These are phyloP conservation scores for Ophiostoma ips DNA, from an alignment of 2,329 filamentous ascomycete genomes.

Conservation along the genomic window DNA sequence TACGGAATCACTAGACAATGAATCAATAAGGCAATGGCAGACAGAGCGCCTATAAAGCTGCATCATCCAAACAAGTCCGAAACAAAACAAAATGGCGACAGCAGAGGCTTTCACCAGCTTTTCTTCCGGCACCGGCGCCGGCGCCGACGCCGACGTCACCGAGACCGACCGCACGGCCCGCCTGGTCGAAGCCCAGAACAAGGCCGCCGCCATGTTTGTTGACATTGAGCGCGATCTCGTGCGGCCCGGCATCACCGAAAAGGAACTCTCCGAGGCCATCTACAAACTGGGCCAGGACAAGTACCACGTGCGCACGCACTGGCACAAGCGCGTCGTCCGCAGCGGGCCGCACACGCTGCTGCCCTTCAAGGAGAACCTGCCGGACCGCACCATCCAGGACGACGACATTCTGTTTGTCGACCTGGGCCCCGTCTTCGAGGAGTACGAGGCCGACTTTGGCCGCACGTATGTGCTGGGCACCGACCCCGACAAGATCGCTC, in stretches of 20 bases:
- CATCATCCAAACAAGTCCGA: too few species aligned
- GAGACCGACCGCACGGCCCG: not conserved
- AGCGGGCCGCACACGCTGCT: constrained; percentile 4
- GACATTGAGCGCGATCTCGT: constrained; percentile 3
- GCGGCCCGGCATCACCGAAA: constrained; percentile 3
- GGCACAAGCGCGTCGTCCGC: constrained; percentile 5
- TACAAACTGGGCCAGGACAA: constrained; percentile 4
- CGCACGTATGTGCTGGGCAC: constrained; percentile 4
- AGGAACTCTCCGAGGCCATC: not conserved
- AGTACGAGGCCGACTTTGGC: constrained; percentile 7
- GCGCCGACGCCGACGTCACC: too few species aligned
- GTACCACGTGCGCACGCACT: constrained; percentile 6
- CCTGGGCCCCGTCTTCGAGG: constrained; percentile 4
- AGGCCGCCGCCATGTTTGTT: constrained; percentile 3
- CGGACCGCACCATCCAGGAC: not conserved
- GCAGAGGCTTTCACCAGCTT: not conserved
- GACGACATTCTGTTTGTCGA: constrained; percentile 7
- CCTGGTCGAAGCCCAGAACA: constrained; percentile 4
- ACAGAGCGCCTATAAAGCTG: too few species aligned
- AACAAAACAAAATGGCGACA: not conserved
- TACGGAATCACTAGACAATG: too few species aligned
- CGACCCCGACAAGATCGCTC: constrained; percentile 1
- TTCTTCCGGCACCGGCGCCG: not conserved
- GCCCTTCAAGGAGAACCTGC: constrained; percentile 5
- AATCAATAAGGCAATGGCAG: too few species aligned